These are phyloP conservation scores for Aspergillus latus DNA, from an alignment of 2,329 filamentous ascomycete genomes.

Conservation along the genomic window DNA sequence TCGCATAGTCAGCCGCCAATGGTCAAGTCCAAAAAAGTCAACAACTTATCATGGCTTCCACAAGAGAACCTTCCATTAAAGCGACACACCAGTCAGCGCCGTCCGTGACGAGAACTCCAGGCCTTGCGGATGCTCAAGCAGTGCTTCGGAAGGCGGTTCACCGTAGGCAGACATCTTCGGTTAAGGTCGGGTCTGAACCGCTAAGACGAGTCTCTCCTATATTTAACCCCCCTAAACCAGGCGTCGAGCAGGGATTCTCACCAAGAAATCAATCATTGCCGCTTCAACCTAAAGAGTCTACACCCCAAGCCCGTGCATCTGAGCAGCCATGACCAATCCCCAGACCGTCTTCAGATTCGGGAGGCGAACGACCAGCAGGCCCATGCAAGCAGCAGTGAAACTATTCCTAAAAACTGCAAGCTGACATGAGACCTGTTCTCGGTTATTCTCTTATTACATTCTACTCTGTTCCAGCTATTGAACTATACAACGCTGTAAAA, in stretches of 20 bases:
- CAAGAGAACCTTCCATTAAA: not conserved
- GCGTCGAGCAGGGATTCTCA: not conserved
- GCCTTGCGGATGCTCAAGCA: too few species aligned
- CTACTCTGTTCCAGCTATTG: not conserved
- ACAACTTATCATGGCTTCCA: not conserved
- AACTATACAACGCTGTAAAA: not conserved
- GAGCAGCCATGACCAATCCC: not conserved
- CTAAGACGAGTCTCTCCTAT: not conserved
- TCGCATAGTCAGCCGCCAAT: not conserved
- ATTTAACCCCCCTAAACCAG: not conserved
- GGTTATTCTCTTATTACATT: not conserved
- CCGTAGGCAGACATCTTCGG: not conserved
- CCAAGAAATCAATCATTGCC: not conserved
- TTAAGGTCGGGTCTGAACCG: not conserved
- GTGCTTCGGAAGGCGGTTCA: not conserved
- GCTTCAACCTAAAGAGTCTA: not conserved
- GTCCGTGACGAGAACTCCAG: not conserved
- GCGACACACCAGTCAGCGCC: not conserved
- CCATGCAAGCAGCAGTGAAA: too few species aligned
- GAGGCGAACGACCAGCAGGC: too few species aligned
- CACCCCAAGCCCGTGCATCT: not conserved
- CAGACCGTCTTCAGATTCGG: too few species aligned
- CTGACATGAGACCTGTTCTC: not conserved
- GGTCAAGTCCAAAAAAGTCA: not conserved
- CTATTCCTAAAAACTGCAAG: not conserved